Conservation (phyloP, 192 early-diverging fungal species). For the Borealophlyctis nickersoniae region DNA sequence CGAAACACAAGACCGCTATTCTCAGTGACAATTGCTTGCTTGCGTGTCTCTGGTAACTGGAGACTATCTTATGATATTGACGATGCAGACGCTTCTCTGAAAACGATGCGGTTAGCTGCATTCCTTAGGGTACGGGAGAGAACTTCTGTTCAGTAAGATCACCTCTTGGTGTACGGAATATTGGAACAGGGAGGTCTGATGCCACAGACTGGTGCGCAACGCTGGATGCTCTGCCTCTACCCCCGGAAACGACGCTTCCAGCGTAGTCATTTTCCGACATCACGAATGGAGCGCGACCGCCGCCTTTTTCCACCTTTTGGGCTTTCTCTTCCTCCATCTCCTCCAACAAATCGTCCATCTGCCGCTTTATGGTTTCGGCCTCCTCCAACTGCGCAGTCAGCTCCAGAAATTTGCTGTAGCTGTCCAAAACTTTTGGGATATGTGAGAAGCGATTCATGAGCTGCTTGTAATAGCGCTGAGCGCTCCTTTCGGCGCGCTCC, state of each 20-base stretch:
- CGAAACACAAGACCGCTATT: background rate
- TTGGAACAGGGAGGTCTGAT: too few relatives aligned
- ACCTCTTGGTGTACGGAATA: too few relatives aligned
- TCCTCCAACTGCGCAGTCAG: background rate
- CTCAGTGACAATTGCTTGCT: background rate
- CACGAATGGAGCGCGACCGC: background rate
- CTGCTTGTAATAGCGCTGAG: background rate
- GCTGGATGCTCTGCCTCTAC: too few relatives aligned
- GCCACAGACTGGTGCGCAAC: too few relatives aligned
- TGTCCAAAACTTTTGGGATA: background rate
- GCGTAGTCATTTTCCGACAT: background rate
- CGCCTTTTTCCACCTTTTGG: background rate
- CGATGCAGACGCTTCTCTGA: background rate
- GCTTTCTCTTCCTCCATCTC: background rate
- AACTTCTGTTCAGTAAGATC: too few relatives aligned
- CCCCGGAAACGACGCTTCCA: background rate
- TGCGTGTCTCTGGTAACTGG: background rate
- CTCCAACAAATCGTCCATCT: background rate
- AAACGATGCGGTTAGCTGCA: too few relatives aligned
- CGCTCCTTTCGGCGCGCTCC: background rate
- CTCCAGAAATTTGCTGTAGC: background rate
- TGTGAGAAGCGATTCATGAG: background rate
- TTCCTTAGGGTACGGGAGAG: background rate
- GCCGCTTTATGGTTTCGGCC: background rate
- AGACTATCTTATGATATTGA: background rate